Conservation (phyloP, 2,329 filamentous ascomycete species). For the Curvularia spicifera region DNA sequence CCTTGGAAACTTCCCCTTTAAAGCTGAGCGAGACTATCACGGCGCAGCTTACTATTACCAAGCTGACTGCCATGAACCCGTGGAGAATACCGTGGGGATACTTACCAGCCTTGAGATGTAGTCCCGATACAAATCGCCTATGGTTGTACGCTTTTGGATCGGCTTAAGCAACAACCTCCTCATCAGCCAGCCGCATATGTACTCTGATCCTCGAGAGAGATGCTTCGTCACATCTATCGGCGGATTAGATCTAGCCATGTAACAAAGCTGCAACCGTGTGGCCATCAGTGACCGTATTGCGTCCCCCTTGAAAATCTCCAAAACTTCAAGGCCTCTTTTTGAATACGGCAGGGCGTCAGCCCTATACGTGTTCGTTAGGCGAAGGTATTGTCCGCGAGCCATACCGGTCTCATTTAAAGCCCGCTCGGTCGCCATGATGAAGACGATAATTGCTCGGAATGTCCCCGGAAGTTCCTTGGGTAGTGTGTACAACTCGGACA, state of each 20-base stretch:
- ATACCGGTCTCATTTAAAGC: constrained; percentile 28
- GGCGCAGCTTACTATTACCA: background rate
- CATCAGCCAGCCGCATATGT: constrained; percentile 41
- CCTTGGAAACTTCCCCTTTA: background rate
- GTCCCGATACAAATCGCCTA: constrained; percentile 41
- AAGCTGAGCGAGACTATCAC: background rate
- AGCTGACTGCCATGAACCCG: background rate
- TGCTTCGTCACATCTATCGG: constrained; percentile 21
- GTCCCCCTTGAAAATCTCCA: constrained; percentile 28
- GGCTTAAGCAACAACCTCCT: constrained; percentile 40
- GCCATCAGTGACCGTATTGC: constrained; percentile 18
- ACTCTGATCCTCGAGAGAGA: constrained; percentile 38
- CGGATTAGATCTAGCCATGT: constrained; percentile 29
- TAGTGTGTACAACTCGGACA: constrained; percentile 37
- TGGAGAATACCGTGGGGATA: background rate
- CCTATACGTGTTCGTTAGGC: background rate
- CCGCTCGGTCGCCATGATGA: constrained; percentile 38
- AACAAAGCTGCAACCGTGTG: constrained; percentile 35
- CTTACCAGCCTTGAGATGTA: constrained; percentile 43
- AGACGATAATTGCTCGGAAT: constrained; percentile 31
- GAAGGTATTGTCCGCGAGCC: constrained; percentile 3
- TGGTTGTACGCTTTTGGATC: constrained; percentile 32
- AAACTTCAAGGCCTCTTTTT: constrained; percentile 20
- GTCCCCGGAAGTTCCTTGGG: constrained; percentile 31
- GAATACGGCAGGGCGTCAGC: constrained; percentile 14